Base-by-base conservation (phyloP, 2,329 filamentous ascomycete genomes). In the Ophiocordyceps sinensis region DNA sequence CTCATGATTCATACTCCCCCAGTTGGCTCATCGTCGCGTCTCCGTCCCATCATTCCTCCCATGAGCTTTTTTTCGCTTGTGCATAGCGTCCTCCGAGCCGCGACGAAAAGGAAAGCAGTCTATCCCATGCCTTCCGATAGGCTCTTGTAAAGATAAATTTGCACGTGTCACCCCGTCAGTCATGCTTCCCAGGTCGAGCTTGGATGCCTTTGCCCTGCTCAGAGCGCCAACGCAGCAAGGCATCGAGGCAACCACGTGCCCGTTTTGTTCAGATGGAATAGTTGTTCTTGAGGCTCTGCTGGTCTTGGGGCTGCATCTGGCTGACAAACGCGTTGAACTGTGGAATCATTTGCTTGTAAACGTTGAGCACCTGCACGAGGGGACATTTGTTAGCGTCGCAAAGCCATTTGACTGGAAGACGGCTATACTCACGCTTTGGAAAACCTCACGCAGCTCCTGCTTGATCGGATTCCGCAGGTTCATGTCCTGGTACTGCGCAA, bases 401-500 rank as follows among this genome's bases (percentile, higher is more conserved):
- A 11, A 39, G 28, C 6, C 12, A 39, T 12, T 17, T 2, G 21
- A 9, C 6, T 6, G 31, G 17, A 19, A 4, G 2, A 26, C 7
- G 23, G 23, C 9, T 6, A 14, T 15, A 60, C 76, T 66, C 59
- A 89, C 85, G 62, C 82, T 77, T 55, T 85, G 78, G 61, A 94
- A 93, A 32, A 79, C 76, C 41, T 77, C 72, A 43, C 82, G 75
- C 41, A 86, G 67, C 44, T 80, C 77, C 48, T 75, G 71, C 55
- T 79, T 79, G 47, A 75, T 61, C 21, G 76, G 73, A 43, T 67
- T 77, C 44, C 70, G 70, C 41, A 75, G 65, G 45, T 71, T 68
- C 46, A 79, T 73, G 48, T 80, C 74, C 44, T 76, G 75, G 58
- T 87, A 94, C 45, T 75, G 71, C 14, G 89, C 84, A 64, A 96